Evolutionary conservation across 2,329 filamentous ascomycete genomes (phyloP), one percentile per base, ranked within the genome.

Genomic region (Diaporthe sp.): DNA sequence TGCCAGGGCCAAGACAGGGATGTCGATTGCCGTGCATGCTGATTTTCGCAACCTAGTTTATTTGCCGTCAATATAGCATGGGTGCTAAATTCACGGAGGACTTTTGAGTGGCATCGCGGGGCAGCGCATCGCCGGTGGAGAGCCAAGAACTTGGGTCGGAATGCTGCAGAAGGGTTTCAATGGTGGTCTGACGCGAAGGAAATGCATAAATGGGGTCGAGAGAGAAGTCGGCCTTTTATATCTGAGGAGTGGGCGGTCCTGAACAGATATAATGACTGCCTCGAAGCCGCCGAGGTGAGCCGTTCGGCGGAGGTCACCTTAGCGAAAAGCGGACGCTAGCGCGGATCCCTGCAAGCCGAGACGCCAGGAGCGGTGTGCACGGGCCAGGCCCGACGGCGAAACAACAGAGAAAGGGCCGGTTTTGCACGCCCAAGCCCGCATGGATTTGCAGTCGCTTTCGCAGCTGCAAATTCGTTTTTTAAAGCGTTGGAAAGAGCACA

Each of bases 401-500:
- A 70, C 65, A 70, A 55, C 47, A 70, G 65, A 53, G 65, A 70
- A 70, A 70, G 47, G 49, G 34, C 65, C 65, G 31, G 47, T 75
- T 75, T 74, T 53, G 72, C 72, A 71, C 47, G 60, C 72, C 49
- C 34, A 53, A 70, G 49, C 31, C 65, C 31, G 49, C 47, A 39
- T 55, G 34, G 65, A 55, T 55, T 70, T 70, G 12, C 42, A 49
- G 47, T 55, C 25, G 65, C 65, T 70, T 70, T 70, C n/a, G 71
- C 49, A 73, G 61, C 71, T 65, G 71, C 71, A 77, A 72, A 73
- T 55, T 70, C 65, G 65, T 25, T 70, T 70, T 70, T 55, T 42
- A 42, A 70, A 55, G 49, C 65, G 76, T 60, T 65, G 60, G 75
- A 65, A 73, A 73, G 44, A 73, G 73, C 72, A 75, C 28, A 28